Evolutionary conservation across 257 asterid genomes (phyloP).

Genomic region (Ophiorrhiza pumila): DNA sequence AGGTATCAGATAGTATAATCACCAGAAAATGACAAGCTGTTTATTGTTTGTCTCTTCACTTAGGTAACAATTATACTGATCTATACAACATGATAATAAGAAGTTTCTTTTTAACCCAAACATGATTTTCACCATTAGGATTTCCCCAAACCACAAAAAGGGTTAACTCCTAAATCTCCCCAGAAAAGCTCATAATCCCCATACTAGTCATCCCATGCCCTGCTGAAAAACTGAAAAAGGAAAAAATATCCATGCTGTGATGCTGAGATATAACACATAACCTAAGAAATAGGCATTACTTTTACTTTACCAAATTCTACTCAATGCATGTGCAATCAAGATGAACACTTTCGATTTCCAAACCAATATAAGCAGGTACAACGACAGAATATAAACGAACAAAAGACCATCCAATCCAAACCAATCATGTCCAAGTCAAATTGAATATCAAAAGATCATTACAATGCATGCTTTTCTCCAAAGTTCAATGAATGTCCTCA

Average conservation of each 20-base stretch:
- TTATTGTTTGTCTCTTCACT: background rate
- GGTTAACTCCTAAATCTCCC: background rate
- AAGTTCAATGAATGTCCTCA: background rate
- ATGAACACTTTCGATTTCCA: background rate
- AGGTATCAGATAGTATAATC: background rate
- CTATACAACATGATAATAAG: background rate
- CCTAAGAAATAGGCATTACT: background rate
- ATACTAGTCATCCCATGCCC: background rate
- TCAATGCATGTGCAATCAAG: background rate
- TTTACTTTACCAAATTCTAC: background rate
- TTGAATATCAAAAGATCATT: background rate
- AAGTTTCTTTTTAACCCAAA: background rate
- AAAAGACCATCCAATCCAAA: background rate
- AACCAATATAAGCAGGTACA: background rate
- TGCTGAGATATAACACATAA: background rate
- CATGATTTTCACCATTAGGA: background rate
- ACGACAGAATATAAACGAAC: background rate
- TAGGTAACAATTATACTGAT: background rate
- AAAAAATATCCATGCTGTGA: background rate
- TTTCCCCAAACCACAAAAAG: background rate
- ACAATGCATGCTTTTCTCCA: background rate
- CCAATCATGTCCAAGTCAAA: background rate
- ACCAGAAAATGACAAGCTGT: background rate
- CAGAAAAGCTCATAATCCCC: background rate
- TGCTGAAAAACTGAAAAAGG: background rate